phyloP scores from a whole-genome alignment of 2,329 filamentous ascomycete species.

The Aureobasidium sp. region DNA sequence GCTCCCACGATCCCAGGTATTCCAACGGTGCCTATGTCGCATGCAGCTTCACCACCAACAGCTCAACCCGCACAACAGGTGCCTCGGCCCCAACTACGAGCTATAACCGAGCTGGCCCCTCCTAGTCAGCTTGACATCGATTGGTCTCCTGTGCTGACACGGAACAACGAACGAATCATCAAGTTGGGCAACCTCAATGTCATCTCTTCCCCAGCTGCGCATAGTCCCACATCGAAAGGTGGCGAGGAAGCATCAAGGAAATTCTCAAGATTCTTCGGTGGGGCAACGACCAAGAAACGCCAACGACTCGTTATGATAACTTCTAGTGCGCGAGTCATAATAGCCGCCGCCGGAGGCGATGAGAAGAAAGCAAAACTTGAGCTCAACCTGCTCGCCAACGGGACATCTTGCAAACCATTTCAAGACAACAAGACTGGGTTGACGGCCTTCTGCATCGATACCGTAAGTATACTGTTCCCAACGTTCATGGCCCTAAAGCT shows the following conservation, averaged over 20 bases:
- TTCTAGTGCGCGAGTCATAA: constrained; percentile 77
- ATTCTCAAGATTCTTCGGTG: constrained; percentile 86
- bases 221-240: constrained; percentile 62
- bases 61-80: constrained; percentile 13
- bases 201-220: constrained; percentile 65
- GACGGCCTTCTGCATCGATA: constrained; percentile 83
- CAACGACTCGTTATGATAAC: constrained; percentile 93
- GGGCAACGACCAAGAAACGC: constrained; percentile 82
- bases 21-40: neutral
- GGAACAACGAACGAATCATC: constrained; percentile 84
- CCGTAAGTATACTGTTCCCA: constrained; percentile 52
- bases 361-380: constrained; percentile 94
- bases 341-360: constrained; percentile 84
- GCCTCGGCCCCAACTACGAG: constrained; percentile 56
- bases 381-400: constrained; percentile 68
- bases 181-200: constrained; percentile 90
- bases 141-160: constrained; percentile 91
- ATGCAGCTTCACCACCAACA: constrained; percentile 12
- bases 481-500: constrained; percentile 14
- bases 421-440: constrained; percentile 72
- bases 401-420: constrained; percentile 69
- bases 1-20: constrained; percentile 5
- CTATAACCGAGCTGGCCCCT: constrained; percentile 93
- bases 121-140: constrained; percentile 95
- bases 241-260: constrained; percentile 59